phyloP scores from a whole-genome alignment of 352 stramenopile genomes.

The Globisporangium spiculum region DNA sequence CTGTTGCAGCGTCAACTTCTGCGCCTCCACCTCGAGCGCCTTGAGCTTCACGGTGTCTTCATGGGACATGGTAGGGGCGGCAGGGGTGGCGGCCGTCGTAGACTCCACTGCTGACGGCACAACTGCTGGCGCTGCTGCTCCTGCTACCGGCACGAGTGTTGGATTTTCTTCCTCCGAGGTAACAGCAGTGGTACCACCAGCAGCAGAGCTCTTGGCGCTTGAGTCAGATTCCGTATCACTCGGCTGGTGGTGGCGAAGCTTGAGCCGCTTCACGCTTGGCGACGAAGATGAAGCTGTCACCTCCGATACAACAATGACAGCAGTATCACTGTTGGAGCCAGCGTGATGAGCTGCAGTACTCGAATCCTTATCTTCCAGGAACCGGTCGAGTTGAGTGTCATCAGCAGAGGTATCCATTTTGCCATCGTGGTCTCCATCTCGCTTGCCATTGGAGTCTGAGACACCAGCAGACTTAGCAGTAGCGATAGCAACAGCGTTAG shows the following conservation, averaged over 20 bases:
- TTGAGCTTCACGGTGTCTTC: constrained; percentile 4
- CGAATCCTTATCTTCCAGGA: not conserved
- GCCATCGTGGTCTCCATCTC: no score
- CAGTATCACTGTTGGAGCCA: not conserved
- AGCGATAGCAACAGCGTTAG: not conserved
- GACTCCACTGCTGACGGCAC: not conserved
- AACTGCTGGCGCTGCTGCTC: not conserved
- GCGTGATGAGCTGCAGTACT: not conserved
- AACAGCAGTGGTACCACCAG: not conserved
- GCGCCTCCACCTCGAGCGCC: constrained; percentile 32
- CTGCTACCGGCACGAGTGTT: not conserved
- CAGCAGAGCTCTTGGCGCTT: not conserved
- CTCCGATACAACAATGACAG: not conserved
- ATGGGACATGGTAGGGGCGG: not conserved
- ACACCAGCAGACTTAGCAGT: not conserved
- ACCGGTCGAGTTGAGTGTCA: not conserved
- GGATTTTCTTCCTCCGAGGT: not conserved
- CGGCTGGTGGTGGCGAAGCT: not conserved
- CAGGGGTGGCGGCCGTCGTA: not conserved
- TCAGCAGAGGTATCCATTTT: not conserved
- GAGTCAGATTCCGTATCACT: not conserved
- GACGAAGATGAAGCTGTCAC: not conserved
- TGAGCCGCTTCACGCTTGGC: not conserved
- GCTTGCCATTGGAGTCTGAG: not conserved
- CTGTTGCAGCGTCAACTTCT: constrained; percentile 35